Conservation (phyloP, 345 rosid species). For the Capsella bursapastoris region DNA sequence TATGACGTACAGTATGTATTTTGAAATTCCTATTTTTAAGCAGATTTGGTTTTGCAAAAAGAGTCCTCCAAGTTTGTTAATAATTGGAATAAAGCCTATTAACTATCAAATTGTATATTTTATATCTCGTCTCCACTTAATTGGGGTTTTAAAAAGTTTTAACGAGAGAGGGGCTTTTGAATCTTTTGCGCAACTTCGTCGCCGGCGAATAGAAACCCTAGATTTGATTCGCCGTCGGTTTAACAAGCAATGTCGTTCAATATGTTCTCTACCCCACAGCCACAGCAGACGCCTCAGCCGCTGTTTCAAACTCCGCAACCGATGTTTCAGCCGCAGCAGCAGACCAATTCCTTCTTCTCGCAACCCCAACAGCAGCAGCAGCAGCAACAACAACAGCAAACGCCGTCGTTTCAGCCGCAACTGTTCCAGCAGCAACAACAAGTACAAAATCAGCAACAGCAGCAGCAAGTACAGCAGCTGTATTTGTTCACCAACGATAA, state of each 20-base stretch:
- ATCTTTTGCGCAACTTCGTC: slow-evolving; percentile 19
- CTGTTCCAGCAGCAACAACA: slow-evolving; percentile 54
- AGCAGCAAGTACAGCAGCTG: slow-evolving; percentile 62
- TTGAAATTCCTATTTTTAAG: too few relatives aligned
- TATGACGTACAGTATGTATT: too few relatives aligned
- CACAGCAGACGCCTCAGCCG: slow-evolving; percentile 48
- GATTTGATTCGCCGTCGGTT: slow-evolving; percentile 38
- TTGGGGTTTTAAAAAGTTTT: background rate
- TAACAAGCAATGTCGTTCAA: slow-evolving; percentile 55
- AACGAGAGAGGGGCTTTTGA: slow-evolving; percentile 19
- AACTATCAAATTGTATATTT: background rate
- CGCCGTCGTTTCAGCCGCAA: slow-evolving; percentile 43
- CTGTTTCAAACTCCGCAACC: slow-evolving; percentile 43
- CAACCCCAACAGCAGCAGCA: slow-evolving; percentile 45
- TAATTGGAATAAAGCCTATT: background rate
- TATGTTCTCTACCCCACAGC: slow-evolving; percentile 63
- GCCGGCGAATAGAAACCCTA: slow-evolving; percentile 45
- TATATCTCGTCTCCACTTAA: background rate
- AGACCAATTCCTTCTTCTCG: slow-evolving; percentile 51
- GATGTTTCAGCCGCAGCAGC: slow-evolving; percentile 53
- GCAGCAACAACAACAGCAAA: slow-evolving; percentile 41
- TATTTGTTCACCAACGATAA: slow-evolving; percentile 82
- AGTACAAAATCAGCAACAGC: slow-evolving; percentile 44
- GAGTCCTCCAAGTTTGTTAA: background rate
- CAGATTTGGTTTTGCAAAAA: background rate